Evolutionary conservation across 768 basidiomycete genomes (phyloP).

Genomic region (Kwoniella dendrophila): DNA sequence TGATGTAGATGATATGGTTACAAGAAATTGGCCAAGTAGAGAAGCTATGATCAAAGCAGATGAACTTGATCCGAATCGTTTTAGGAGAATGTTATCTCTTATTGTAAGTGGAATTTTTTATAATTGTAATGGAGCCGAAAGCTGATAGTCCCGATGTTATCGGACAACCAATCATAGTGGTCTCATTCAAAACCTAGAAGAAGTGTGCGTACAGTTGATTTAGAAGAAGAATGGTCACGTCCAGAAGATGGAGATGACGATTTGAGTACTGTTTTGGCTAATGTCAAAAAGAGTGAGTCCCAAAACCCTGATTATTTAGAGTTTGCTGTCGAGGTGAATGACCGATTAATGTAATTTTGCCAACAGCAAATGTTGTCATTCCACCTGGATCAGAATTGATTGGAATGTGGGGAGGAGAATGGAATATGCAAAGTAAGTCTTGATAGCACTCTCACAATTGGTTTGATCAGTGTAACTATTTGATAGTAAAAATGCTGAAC

Average conservation of each 20-base stretch:
- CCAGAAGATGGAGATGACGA: conserved; percentile 37
- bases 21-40: conserved; percentile 45
- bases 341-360: background rate
- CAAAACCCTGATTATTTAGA: background rate
- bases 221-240: conserved; percentile 47
- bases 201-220: conserved; percentile 38
- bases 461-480: no score
- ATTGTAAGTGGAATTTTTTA: conserved; percentile 29
- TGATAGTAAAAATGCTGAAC: no score
- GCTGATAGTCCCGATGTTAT: background rate
- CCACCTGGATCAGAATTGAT: conserved; percentile 49
- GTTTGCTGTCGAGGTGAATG: no score
- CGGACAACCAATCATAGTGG: conserved; percentile 34
- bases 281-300: conserved; percentile 48
- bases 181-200: conserved; percentile 44
- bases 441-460: background rate
- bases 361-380: conserved; percentile 47
- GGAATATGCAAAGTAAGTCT: conserved; percentile 50
- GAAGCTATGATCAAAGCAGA: conserved; percentile 47
- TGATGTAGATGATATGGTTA: conserved; percentile 46
- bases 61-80: conserved; percentile 38
- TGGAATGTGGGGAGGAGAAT: conserved; percentile 53
- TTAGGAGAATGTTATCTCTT: conserved; percentile 48
- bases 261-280: conserved; percentile 45
- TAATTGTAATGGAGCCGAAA: background rate